A percentile compares a stretch with the other conserved stretches of the same genome.
Conservation (phyloP, 2,329 filamentous ascomycete genomes). For the Trichocomaceae sp. region DNA sequence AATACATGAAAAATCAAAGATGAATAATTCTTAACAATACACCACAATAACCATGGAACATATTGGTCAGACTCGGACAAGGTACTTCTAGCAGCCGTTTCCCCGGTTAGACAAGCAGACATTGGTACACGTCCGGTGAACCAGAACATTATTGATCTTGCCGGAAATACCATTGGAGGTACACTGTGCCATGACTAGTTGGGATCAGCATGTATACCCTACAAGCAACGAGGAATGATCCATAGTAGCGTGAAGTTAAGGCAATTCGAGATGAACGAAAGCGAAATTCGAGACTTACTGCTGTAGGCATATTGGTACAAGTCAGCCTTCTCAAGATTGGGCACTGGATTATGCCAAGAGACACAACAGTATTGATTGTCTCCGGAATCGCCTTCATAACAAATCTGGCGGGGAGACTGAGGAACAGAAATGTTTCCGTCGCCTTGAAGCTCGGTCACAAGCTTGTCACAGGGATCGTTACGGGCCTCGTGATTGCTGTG, state of each 20-base stretch:
- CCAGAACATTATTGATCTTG: neutral
- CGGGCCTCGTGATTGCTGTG: neutral
- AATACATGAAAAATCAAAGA: too few relatives aligned
- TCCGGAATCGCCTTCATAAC: neutral
- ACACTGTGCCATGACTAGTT: neutral
- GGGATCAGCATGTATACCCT: neutral
- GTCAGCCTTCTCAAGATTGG: neutral
- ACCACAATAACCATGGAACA: neutral
- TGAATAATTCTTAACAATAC: neutral
- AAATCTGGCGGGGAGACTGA: constrained; percentile 2
- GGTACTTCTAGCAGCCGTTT: neutral
- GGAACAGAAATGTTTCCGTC: neutral
- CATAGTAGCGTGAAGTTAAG: neutral
- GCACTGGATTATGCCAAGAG: constrained; percentile 4
- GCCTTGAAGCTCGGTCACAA: neutral
- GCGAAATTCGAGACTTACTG: neutral
- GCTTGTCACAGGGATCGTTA: neutral
- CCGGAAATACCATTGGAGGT: constrained; percentile 1
- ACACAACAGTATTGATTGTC: constrained; percentile 1
- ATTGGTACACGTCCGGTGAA: neutral
- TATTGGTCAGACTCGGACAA: too few relatives aligned
- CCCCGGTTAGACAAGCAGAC: neutral
- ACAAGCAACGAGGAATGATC: neutral
- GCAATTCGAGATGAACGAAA: neutral
- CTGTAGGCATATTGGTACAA: neutral